A percentile compares a stretch with the other conserved stretches of the same genome.
Evolutionary conservation across 768 basidiomycete genomes (phyloP).

Genomic region (Boletus fagicola): DNA sequence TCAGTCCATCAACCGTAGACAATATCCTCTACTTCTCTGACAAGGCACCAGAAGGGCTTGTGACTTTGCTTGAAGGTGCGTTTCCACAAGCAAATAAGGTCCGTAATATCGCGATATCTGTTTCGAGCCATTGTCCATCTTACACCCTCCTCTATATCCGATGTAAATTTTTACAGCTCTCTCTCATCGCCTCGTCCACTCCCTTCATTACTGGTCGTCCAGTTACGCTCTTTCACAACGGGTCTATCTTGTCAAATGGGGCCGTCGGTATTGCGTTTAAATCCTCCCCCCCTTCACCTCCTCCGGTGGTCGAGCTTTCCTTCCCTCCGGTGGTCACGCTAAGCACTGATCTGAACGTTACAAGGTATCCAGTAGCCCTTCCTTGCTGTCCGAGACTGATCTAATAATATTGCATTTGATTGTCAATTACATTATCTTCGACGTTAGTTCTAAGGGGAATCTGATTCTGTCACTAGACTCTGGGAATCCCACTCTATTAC

Average conservation of each 20-base stretch:
- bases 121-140: constrained; percentile 1
- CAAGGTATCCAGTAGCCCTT: constrained; percentile 41
- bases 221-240: constrained; percentile 63
- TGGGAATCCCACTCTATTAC: constrained; percentile 57
- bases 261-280: constrained; percentile 65
- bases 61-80: constrained; percentile 36
- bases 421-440: not conserved
- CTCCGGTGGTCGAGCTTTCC: constrained; percentile 20
- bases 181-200: constrained; percentile 69
- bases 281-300: constrained; percentile 11
- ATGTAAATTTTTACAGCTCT: constrained; percentile 42
- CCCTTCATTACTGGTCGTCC: constrained; percentile 77
- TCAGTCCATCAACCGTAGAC: constrained; percentile 19
- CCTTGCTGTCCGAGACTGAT: not conserved
- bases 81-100: constrained; percentile 54
- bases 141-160: not conserved
- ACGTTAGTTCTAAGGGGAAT: constrained; percentile 61
- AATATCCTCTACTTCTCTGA: constrained; percentile 57
- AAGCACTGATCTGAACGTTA: constrained; percentile 47
- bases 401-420: not conserved
- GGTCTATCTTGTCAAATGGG: constrained; percentile 55
- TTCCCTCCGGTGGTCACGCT: constrained; percentile 46
- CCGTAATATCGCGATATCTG: constrained; percentile 16
- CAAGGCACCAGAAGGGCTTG: constrained; percentile 54
- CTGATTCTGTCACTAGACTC: constrained; percentile 58